phyloP scores from a whole-genome alignment of 306 rosid genomes.

The Rosa lucieae region DNA sequence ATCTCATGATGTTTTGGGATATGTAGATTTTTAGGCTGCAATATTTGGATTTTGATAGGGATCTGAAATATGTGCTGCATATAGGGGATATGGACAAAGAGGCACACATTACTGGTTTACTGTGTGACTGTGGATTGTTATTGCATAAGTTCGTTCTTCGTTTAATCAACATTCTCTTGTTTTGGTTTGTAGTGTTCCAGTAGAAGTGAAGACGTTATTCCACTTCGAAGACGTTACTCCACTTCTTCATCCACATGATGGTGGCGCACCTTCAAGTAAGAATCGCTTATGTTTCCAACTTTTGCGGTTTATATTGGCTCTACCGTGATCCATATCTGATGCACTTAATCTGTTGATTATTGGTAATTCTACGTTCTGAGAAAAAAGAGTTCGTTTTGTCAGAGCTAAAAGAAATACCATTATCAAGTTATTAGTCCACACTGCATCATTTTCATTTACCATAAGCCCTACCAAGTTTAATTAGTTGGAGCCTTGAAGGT shows the following conservation, averaged over 20 bases:
- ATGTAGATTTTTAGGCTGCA: not conserved
- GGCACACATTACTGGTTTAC: not conserved
- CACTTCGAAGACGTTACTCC: not conserved
- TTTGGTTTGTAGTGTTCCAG: not conserved
- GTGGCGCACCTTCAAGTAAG: not conserved
- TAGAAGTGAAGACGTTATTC: not conserved
- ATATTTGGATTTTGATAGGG: not conserved
- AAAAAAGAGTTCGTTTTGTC: not conserved
- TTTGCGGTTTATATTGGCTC: not conserved
- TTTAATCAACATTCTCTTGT: not conserved
- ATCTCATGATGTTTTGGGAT: not conserved
- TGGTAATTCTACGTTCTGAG: too few species aligned
- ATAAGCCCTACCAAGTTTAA: not conserved
- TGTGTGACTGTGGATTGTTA: not conserved
- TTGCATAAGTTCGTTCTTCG: not conserved
- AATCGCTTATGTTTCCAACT: not conserved
- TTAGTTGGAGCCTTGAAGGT: not conserved
- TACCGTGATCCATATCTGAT: not conserved
- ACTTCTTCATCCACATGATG: not conserved
- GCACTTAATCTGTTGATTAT: not conserved
- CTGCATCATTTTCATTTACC: not conserved
- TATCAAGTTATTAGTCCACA: not conserved
- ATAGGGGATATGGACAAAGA: not conserved
- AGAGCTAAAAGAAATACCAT: not conserved
- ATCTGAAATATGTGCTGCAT: not conserved